Evolutionary conservation across 2,329 filamentous ascomycete genomes (phyloP).

Genomic region (Aspergillus fischeri): DNA sequence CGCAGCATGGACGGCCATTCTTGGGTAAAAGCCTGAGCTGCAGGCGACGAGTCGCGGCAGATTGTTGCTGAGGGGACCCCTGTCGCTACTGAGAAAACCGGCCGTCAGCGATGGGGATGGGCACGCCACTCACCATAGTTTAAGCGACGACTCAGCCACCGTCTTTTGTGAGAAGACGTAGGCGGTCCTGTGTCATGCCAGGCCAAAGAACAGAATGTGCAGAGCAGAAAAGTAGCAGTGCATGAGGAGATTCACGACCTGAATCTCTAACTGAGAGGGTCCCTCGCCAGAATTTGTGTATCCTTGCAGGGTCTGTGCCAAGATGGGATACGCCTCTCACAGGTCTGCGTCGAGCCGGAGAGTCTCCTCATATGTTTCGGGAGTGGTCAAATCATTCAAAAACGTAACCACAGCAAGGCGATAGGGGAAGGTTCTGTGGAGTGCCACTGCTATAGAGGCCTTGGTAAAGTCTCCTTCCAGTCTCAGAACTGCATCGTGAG

Average conservation of each 20-base stretch:
- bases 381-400: too few species aligned
- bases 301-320: constrained; percentile 29
- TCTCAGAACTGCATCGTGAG: constrained; percentile 22
- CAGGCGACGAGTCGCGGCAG: constrained; percentile 38
- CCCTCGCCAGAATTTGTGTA: neutral
- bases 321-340: constrained; percentile 39
- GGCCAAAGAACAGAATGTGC: constrained; percentile 26
- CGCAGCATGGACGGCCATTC: constrained; percentile 13
- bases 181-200: constrained; percentile 15
- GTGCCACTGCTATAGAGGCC: constrained; percentile 31
- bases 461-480: constrained; percentile 30
- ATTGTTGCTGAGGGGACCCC: constrained; percentile 13
- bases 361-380: too few species aligned
- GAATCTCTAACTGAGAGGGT: constrained; percentile 14
- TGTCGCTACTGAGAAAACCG: constrained; percentile 18
- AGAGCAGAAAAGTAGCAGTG: constrained; percentile 25
- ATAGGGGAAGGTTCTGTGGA: constrained; percentile 34
- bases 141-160: constrained; percentile 46
- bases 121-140: constrained; percentile 37
- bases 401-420: constrained; percentile 24
- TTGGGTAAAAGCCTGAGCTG: constrained; percentile 30
- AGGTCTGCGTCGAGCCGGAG: constrained; percentile 39
- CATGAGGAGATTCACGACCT: constrained; percentile 25
- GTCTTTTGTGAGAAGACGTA: constrained; percentile 50
- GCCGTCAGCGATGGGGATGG: neutral